A percentile compares a stretch with the other conserved stretches of the same genome.
Conservation (phyloP, 495 filamentous ascomycete genomes). For the Daldinia childiae region DNA sequence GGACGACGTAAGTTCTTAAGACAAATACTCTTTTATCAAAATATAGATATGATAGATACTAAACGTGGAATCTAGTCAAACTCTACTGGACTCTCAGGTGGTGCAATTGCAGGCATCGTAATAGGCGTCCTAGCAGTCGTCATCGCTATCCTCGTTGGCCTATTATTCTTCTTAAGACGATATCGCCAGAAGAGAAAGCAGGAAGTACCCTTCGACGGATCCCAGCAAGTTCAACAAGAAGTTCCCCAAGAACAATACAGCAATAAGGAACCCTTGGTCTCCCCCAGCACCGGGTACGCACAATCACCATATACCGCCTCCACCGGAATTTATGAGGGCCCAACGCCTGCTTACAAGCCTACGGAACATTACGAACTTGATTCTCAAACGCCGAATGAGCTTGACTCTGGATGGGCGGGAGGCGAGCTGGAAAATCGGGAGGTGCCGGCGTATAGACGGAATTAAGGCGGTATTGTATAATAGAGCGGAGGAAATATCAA, state of each 20-base stretch:
- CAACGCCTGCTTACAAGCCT: slow-evolving; percentile 1
- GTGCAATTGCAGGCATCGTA: slow-evolving; percentile 29
- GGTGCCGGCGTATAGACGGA: background rate
- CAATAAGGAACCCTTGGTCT: slow-evolving; percentile 15
- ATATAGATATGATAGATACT: slow-evolving; percentile 7
- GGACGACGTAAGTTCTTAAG: slow-evolving; percentile 14
- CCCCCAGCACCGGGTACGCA: slow-evolving; percentile 8
- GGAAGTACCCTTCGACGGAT: background rate
- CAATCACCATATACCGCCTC: slow-evolving; percentile 11
- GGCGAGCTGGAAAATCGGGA: slow-evolving; percentile 17
- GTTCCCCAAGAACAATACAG: slow-evolving; percentile 2
- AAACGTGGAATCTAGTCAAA: background rate
- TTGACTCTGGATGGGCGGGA: slow-evolving; percentile 29
- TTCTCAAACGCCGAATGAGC: slow-evolving; percentile 8
- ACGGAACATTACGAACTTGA: slow-evolving; percentile 23
- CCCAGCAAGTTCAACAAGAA: background rate
- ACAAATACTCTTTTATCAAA: background rate
- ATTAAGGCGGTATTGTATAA: background rate
- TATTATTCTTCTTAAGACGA: slow-evolving; percentile 15
- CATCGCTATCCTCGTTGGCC: slow-evolving; percentile 9
- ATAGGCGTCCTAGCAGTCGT: slow-evolving; percentile 16
- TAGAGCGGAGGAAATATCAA: background rate
- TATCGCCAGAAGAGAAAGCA: slow-evolving; percentile 9
- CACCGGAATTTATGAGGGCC: background rate
- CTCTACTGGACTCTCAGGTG: slow-evolving; percentile 20